Evolutionary conservation across 768 basidiomycete genomes (phyloP).

Genomic region (Filobasidium wieringae): DNA sequence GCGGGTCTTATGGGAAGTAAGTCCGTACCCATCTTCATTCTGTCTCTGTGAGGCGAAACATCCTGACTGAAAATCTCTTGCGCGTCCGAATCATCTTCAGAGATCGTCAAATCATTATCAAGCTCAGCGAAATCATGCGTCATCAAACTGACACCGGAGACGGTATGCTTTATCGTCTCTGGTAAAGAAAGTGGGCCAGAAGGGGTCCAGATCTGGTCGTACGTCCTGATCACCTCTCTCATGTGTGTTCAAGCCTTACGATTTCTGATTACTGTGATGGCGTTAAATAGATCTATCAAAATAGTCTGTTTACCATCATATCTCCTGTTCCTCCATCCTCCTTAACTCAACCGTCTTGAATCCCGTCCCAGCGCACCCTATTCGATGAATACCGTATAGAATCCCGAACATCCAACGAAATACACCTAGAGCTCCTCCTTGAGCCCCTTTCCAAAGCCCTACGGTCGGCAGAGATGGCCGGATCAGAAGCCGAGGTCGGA

Average conservation of each 20-base stretch:
- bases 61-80: too few relatives aligned
- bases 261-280: neutral
- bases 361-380: conserved; percentile 20
- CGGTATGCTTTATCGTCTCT: conserved; percentile 35
- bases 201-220: conserved; percentile 40
- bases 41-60: too few relatives aligned
- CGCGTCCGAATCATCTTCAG: too few relatives aligned
- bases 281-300: neutral
- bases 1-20: conserved; percentile 30
- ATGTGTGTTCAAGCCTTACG: neutral
- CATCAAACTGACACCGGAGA: conserved; percentile 28
- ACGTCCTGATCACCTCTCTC: conserved; percentile 12
- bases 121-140: conserved; percentile 27
- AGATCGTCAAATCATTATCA: conserved; percentile 29
- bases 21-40: neutral
- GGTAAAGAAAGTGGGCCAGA: conserved; percentile 31
- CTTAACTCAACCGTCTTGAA: neutral
- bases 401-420: conserved; percentile 32
- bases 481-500: conserved; percentile 21
- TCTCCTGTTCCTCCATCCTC: neutral
- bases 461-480: conserved; percentile 25
- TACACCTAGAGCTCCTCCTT: conserved; percentile 31
- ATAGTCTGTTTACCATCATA: conserved; percentile 32
- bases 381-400: conserved; percentile 35
- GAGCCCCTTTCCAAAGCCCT: conserved; percentile 33